These are phyloP conservation scores for Otatea glauca DNA, from an alignment of 176 grass and related monocot genomes.

Conservation along the genomic window DNA sequence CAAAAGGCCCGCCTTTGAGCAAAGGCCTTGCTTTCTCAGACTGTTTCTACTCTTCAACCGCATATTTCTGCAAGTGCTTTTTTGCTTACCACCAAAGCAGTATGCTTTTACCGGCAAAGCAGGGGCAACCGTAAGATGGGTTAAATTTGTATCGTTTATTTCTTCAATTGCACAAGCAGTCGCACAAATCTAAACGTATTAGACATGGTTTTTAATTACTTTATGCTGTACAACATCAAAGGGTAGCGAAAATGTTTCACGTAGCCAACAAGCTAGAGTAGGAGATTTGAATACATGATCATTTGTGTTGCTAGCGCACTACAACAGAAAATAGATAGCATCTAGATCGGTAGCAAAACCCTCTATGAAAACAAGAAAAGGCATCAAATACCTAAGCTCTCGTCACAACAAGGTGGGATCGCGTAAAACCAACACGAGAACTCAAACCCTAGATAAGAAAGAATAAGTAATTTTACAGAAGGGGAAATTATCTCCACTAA, in stretches of 20 bases:
- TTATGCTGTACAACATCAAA: not conserved
- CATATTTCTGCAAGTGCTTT: conserved; percentile 21
- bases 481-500: not conserved
- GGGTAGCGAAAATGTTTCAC: not conserved
- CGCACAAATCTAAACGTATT: conserved; percentile 14
- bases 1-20: conserved; percentile 2
- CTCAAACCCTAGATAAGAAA: not conserved
- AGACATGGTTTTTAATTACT: conserved; percentile 11
- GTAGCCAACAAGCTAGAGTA: not conserved
- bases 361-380: not conserved
- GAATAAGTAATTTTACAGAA: not conserved
- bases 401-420: not conserved
- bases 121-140: conserved; percentile 11
- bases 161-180: not conserved
- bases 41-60: conserved; percentile 39
- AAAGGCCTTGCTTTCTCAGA: conserved; percentile 22
- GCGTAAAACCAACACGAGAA: not conserved
- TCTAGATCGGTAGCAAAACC: not conserved
- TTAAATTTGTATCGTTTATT: conserved; percentile 3
- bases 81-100: conserved; percentile 35
- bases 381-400: conserved; percentile 15
- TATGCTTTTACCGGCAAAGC: conserved; percentile 40
- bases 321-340: conserved; percentile 4
- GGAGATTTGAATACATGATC: not conserved
- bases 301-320: not conserved